phyloP scores from a whole-genome alignment of 2,329 filamentous ascomycete genomes.

The Lojkania enalia region DNA sequence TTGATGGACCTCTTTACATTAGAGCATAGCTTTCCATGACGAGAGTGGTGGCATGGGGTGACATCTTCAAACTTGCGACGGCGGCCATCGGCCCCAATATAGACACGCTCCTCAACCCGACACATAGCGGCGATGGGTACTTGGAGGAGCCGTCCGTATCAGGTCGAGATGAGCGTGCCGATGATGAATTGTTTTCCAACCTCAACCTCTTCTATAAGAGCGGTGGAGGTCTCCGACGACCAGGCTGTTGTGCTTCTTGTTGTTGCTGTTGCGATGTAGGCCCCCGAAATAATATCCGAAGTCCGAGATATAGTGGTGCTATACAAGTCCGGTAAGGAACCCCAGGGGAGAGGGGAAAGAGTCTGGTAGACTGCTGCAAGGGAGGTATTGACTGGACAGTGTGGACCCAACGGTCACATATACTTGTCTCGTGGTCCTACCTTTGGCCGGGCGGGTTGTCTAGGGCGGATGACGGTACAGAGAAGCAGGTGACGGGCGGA shows the following conservation, averaged over 20 bases:
- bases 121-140: slow-evolving; percentile 30
- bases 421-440: slow-evolving; percentile 5
- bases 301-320: slow-evolving; percentile 24
- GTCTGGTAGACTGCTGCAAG: background rate
- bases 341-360: slow-evolving; percentile 2
- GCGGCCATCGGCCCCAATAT: slow-evolving; percentile 29
- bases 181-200: background rate
- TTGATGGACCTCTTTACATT: slow-evolving; percentile 27
- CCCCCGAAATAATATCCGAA: slow-evolving; percentile 25
- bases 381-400: slow-evolving; percentile 1
- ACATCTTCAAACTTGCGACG: slow-evolving; percentile 28
- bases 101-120: slow-evolving; percentile 35
- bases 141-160: slow-evolving; percentile 4
- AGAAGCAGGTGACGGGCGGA: slow-evolving; percentile 27
- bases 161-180: slow-evolving; percentile 1
- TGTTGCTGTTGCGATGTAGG: slow-evolving; percentile 16
- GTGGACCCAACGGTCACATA: slow-evolving; percentile 2
- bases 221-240: slow-evolving; percentile 15
- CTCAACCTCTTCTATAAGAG: background rate
- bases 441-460: slow-evolving; percentile 1
- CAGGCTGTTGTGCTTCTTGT: slow-evolving; percentile 17
- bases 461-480: slow-evolving; percentile 16
- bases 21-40: slow-evolving; percentile 25
- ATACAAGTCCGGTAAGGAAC: slow-evolving; percentile 9
- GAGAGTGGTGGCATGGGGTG: slow-evolving; percentile 30